These are phyloP conservation scores for Thozetella sp. DNA, from an alignment of 495 filamentous ascomycete genomes.

Conservation along the genomic window DNA sequence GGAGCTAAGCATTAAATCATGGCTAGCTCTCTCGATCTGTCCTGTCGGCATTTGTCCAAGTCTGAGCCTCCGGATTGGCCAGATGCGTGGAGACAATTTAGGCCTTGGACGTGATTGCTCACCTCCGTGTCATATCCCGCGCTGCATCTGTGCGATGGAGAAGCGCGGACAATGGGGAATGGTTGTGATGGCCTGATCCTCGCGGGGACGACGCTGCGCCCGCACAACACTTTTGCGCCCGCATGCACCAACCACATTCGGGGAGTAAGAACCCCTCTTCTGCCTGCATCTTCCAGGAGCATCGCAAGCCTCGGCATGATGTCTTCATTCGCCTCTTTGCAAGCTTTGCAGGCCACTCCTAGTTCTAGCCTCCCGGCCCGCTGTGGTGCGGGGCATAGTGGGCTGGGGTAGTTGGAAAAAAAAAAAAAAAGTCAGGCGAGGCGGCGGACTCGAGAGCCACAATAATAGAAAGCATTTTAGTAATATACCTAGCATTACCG, in stretches of 20 bases:
- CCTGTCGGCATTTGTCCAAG: slow-evolving; percentile 18
- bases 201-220: background rate
- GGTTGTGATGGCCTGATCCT: background rate
- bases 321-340: background rate
- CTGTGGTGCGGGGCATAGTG: background rate
- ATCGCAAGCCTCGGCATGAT: slow-evolving; percentile 1
- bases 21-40: slow-evolving; percentile 11
- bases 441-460: too few species aligned
- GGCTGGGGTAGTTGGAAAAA: background rate
- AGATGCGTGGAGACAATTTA: slow-evolving; percentile 9
- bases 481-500: background rate
- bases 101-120: slow-evolving; percentile 6
- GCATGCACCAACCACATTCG: too few species aligned
- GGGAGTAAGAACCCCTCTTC: background rate
- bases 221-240: background rate
- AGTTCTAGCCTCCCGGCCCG: background rate
- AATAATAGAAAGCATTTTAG: too few species aligned
- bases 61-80: slow-evolving; percentile 11
- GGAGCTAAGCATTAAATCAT: slow-evolving; percentile 12
- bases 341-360: background rate
- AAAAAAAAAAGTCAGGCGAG: background rate
- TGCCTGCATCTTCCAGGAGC: background rate
- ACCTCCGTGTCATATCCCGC: background rate
- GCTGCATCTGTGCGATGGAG: too few species aligned
- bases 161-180: too few species aligned